Conservation (phyloP, 1,284 basidiomycete species). For the Leccinum holopus region DNA sequence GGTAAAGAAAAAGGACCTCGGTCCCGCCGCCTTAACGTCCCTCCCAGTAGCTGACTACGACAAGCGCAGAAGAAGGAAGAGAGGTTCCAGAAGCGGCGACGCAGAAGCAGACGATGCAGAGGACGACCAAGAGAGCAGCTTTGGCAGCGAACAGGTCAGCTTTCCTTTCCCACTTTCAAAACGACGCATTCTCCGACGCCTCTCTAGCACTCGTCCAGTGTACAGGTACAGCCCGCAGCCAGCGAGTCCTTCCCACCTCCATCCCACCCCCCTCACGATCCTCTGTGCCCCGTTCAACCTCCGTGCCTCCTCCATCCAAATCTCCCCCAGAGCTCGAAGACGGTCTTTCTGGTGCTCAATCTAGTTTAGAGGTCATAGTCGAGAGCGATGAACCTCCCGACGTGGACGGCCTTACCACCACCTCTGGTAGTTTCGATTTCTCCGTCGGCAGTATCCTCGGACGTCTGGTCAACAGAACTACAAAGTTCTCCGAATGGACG, state of each 20-base stretch:
- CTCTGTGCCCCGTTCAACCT: slow-evolving; percentile 34
- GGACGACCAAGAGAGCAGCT: slow-evolving; percentile 34
- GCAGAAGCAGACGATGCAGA: slow-evolving; percentile 29
- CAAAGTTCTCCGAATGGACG: slow-evolving; percentile 35
- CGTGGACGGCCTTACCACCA: slow-evolving; percentile 31
- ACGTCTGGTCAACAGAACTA: slow-evolving; percentile 39
- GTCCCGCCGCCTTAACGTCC: slow-evolving; percentile 58
- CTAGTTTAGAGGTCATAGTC: slow-evolving; percentile 55
- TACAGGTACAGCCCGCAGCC: slow-evolving; percentile 18
- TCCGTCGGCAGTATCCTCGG: slow-evolving; percentile 51
- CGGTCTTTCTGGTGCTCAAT: slow-evolving; percentile 44
- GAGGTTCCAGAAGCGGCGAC: slow-evolving; percentile 35
- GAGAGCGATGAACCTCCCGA: slow-evolving; percentile 53
- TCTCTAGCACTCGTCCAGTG: slow-evolving; percentile 34
- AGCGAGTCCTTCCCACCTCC: slow-evolving; percentile 26
- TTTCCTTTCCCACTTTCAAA: not conserved
- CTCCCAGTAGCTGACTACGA: slow-evolving; percentile 65
- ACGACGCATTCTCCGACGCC: slow-evolving; percentile 7
- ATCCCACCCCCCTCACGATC: slow-evolving; percentile 26
- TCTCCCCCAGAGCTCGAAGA: slow-evolving; percentile 30
- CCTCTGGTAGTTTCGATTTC: slow-evolving; percentile 33
- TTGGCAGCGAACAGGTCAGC: slow-evolving; percentile 38
- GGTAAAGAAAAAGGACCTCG: slow-evolving; percentile 52
- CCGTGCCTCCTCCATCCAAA: slow-evolving; percentile 38
- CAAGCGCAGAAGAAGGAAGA: slow-evolving; percentile 49